A percentile compares a stretch with the other conserved stretches of the same genome.
Evolutionary conservation across 2,329 filamentous ascomycete genomes (phyloP).

Genomic region (Exophiala oligosperma): DNA sequence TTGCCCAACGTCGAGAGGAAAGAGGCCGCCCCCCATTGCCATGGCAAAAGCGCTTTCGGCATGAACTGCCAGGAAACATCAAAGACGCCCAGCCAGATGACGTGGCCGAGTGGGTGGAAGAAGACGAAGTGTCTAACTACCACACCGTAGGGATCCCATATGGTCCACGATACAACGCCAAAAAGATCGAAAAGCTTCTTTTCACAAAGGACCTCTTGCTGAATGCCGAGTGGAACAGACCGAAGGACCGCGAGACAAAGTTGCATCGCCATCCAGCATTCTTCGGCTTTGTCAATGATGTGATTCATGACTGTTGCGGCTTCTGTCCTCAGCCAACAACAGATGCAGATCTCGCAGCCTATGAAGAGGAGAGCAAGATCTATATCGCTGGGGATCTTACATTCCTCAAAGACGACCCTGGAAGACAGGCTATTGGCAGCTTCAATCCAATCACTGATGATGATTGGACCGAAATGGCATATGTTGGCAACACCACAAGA

Average conservation of each 20-base stretch:
- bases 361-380: slow-evolving; percentile 70
- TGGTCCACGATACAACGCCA: slow-evolving; percentile 39
- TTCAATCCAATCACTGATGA: slow-evolving; percentile 81
- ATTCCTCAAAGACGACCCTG: slow-evolving; percentile 80
- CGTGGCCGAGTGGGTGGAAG: slow-evolving; percentile 77
- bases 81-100: slow-evolving; percentile 78
- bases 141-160: slow-evolving; percentile 62
- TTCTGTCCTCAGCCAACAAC: slow-evolving; percentile 70
- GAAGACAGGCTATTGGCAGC: slow-evolving; percentile 66
- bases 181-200: slow-evolving; percentile 73
- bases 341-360: slow-evolving; percentile 68
- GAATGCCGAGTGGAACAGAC: slow-evolving; percentile 76
- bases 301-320: slow-evolving; percentile 80
- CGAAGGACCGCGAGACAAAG: slow-evolving; percentile 71
- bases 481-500: slow-evolving; percentile 73
- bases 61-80: slow-evolving; percentile 65
- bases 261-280: slow-evolving; percentile 84
- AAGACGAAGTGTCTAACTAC: slow-evolving; percentile 76
- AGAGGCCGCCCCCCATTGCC: slow-evolving; percentile 64
- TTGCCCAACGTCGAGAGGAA: slow-evolving; percentile 68
- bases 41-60: slow-evolving; percentile 40
- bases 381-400: slow-evolving; percentile 73
- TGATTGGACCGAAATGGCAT: slow-evolving; percentile 91
- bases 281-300: slow-evolving; percentile 72
- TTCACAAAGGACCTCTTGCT: slow-evolving; percentile 80